Percentiles rank a stretch among this genome's conserved stretches.
phyloP scores from a whole-genome alignment of 306 rosid genomes.

The Begonia loranthoides region DNA sequence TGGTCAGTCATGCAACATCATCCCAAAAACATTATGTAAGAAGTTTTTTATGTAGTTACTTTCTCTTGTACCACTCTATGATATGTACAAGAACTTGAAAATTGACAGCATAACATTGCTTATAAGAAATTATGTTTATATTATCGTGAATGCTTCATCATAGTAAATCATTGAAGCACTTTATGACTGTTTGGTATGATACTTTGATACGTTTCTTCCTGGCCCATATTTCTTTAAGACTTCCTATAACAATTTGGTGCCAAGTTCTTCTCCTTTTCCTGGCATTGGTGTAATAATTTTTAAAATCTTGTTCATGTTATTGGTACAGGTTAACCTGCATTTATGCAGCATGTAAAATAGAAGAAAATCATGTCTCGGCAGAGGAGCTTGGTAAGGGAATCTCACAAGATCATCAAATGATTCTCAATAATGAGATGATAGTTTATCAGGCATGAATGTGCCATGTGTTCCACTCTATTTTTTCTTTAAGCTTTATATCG shows the following conservation, averaged over 20 bases:
- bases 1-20: conserved; percentile 97
- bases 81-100: no score
- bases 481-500: conserved; percentile 6
- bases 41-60: conserved; percentile 3
- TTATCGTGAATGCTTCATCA: no score
- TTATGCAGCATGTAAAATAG: conserved; percentile 95
- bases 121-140: no score
- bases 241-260: no score
- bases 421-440: conserved; percentile 98
- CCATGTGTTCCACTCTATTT: conserved; percentile 13
- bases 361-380: conserved; percentile 97
- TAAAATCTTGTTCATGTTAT: conserved; percentile 3
- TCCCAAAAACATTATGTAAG: conserved; percentile 88
- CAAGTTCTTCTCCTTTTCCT: no score
- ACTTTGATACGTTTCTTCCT: no score
- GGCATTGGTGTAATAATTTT: no score
- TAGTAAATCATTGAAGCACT: no score
- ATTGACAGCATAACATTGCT: no score
- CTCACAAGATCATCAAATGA: conserved; percentile 96
- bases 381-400: conserved; percentile 99
- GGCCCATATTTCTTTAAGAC: no score
- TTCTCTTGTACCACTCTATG: no score
- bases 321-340: conserved; percentile 86
- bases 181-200: no score
- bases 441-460: conserved; percentile 95